These are phyloP conservation scores for Cyclocybe aegerita DNA, from an alignment of 768 basidiomycete genomes.

Conservation along the genomic window DNA sequence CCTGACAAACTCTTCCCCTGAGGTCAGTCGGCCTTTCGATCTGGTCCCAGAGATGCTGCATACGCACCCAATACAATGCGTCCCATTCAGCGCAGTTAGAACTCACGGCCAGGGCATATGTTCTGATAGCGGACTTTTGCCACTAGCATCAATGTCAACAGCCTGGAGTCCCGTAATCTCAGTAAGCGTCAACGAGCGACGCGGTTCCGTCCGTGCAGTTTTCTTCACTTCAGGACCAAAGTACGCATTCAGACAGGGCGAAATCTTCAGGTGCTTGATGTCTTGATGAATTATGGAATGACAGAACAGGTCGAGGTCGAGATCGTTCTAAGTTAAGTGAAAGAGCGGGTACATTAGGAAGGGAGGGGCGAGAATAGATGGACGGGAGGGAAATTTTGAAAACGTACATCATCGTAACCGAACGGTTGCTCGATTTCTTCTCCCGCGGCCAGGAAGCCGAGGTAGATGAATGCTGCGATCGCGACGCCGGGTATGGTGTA, in stretches of 20 bases:
- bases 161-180: constrained; percentile 8
- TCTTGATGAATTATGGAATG: constrained; percentile 55
- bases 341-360: not conserved
- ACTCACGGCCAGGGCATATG: too few species aligned
- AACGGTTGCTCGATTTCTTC: constrained; percentile 73
- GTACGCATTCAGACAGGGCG: constrained; percentile 52
- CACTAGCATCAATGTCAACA: too few species aligned
- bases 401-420: constrained; percentile 62
- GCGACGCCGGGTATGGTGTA: constrained; percentile 65
- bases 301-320: constrained; percentile 68
- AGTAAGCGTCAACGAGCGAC: constrained; percentile 13
- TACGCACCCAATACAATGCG: too few species aligned
- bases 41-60: too few species aligned
- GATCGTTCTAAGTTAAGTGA: constrained; percentile 48
- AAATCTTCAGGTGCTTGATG: constrained; percentile 49
- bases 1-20: too few species aligned
- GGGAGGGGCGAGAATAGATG: not conserved
- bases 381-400: not conserved
- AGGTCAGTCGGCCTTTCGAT: too few species aligned
- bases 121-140: too few species aligned
- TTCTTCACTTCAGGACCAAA: constrained; percentile 26
- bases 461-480: constrained; percentile 69
- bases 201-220: constrained; percentile 3
- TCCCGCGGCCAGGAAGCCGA: constrained; percentile 74
- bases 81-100: too few species aligned